phyloP scores from a whole-genome alignment of 2,329 filamentous ascomycete species.

The Aspergillus quadricinctus region DNA sequence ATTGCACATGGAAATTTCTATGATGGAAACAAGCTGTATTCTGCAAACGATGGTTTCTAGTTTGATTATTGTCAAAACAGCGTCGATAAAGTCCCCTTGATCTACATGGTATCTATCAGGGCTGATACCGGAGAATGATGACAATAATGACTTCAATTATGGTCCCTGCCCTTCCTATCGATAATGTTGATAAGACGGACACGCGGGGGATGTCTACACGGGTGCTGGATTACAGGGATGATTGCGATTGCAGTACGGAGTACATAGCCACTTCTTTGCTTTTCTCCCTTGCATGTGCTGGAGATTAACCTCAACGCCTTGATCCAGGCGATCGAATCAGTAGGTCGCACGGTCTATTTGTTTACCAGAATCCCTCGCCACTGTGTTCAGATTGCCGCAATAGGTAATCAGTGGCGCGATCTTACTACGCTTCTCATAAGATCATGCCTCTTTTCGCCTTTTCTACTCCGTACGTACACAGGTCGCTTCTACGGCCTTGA shows the following conservation, averaged over 20 bases:
- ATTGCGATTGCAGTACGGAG: not conserved
- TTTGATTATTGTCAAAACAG: not conserved
- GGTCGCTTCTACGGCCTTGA: not conserved
- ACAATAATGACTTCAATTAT: not conserved
- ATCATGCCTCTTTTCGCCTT: too few species aligned
- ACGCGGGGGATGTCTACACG: conserved; percentile 9
- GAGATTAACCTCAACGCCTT: conserved; percentile 3
- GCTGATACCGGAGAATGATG: not conserved
- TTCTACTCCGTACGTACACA: too few species aligned
- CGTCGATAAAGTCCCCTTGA: not conserved
- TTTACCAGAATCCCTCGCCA: not conserved
- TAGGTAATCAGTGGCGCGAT: not conserved
- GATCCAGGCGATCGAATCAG: not conserved
- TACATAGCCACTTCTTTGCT: not conserved
- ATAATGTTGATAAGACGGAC: conserved; percentile 16
- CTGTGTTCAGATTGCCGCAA: not conserved
- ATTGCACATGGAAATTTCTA: not conserved
- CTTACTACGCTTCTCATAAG: not conserved
- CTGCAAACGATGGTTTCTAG: not conserved
- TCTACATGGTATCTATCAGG: not conserved
- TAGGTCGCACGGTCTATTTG: not conserved
- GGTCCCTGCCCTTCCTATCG: conserved; percentile 7
- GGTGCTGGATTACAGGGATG: not conserved
- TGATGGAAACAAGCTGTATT: not conserved
- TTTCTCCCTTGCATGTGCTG: conserved; percentile 19